Percentiles rank a stretch among this genome's conserved stretches.
phyloP scores from a whole-genome alignment of 768 basidiomycete species.

The Kwoniella sp. region DNA sequence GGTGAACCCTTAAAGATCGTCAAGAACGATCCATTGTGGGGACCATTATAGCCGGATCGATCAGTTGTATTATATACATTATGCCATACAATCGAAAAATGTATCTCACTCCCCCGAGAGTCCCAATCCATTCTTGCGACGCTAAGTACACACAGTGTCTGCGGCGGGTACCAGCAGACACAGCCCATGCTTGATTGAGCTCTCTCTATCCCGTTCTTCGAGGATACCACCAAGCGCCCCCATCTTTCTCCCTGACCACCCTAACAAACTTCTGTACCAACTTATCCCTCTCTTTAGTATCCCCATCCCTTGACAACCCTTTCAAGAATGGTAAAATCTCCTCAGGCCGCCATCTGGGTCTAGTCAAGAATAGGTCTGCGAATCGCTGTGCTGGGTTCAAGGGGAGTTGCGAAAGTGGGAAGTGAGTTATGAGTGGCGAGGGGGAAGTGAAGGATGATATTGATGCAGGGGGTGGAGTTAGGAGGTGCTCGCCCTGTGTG shows the following conservation, averaged over 20 bases:
- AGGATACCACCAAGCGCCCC: constrained; percentile 68
- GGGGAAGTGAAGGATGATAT: constrained; percentile 48
- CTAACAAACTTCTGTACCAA: constrained; percentile 82
- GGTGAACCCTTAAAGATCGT: no score
- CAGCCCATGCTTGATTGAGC: no score
- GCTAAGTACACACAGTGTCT: no score
- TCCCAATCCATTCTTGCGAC: no score
- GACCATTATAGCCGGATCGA: no score
- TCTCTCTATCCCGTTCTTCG: constrained; percentile 41
- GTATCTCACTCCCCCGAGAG: no score
- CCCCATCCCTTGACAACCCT: constrained; percentile 70
- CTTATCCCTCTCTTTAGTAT: constrained; percentile 83
- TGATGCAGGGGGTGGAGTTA: constrained; percentile 58
- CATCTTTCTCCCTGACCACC: constrained; percentile 64
- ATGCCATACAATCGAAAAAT: no score
- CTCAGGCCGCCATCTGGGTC: constrained; percentile 61
- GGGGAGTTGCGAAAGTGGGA: constrained; percentile 74
- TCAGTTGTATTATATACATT: no score
- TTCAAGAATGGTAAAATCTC: constrained; percentile 80
- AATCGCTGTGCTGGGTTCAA: constrained; percentile 78
- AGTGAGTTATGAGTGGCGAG: constrained; percentile 64
- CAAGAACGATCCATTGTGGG: no score
- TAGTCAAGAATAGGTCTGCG: constrained; percentile 74
- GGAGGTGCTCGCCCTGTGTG: constrained; percentile 71
- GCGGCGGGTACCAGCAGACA: no score